Evolutionary conservation across 2,329 filamentous ascomycete genomes (phyloP), one percentile per base, ranked within the genome.

Genomic region (Cyanodermella asteris): DNA sequence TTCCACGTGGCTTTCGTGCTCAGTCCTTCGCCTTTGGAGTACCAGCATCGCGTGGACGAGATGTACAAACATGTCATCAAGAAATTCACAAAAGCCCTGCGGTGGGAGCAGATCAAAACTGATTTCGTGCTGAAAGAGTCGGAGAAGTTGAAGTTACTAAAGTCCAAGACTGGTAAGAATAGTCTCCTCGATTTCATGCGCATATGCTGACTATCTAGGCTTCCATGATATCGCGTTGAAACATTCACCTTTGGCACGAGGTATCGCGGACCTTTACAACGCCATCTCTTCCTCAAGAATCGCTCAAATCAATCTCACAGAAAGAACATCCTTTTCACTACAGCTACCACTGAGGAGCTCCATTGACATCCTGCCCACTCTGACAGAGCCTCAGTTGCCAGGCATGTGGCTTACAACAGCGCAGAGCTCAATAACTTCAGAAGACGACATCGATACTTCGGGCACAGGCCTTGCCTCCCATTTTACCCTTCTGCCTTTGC

Each of bases 1-100:
- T 97, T 97, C 51, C 91, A 93, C 45, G 64, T 93, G 7, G 81
- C 94, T 13, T 94, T 94, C 45, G 76, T 91, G 25, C 55, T 93
- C 34, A 74, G 78, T 36, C 76, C 81, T 3, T 72, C 72, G 24
- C 67, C 72, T 26, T 58, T 82, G 28, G 76, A 91, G 41, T 70
- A 74, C 35, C 74, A 76, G 28, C 59, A 55, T 40, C 55, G 64
- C 8, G 55, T 90, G 22, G 64, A 73, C 21, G 76, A 90, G 34
- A 71, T 93, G 42, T 91, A 91, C 45, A 62, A 76, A 27, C 76
- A 91, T 44, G 72, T 94, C 19, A 73, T 82, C 34, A 87, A 82
- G 46, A 90, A 90, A 48, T 72, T 91, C 38, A 82, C 81, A 42
- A 91, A 84, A 51, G 78, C 77, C 4, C 65, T 91, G 42, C 90